Evolutionary conservation across 441 rosid species (phyloP).

Genomic region (Euphorbia schlechtendalii): DNA sequence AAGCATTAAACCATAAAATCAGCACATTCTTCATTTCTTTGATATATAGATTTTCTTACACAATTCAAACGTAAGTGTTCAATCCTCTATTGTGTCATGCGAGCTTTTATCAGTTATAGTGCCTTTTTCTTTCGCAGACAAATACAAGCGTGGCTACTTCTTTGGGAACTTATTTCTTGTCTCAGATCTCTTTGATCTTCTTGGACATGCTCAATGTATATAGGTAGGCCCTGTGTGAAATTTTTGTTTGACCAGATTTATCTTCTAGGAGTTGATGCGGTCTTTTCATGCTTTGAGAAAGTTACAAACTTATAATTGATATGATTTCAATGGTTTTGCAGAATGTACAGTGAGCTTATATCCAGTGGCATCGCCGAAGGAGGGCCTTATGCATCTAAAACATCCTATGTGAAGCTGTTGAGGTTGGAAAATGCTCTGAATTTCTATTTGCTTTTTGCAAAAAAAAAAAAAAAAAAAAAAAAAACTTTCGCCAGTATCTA

Average conservation of each 20-base stretch:
- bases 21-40: background rate
- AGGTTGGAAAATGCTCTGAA: slow-evolving; percentile 41
- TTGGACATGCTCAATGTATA: slow-evolving; percentile 99
- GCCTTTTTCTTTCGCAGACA: slow-evolving; percentile 72
- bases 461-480: too few relatives aligned
- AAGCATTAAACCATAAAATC: background rate
- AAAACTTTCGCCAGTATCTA: too few relatives aligned
- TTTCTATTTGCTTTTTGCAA: background rate
- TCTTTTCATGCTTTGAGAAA: background rate
- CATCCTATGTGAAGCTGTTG: slow-evolving; percentile 90
- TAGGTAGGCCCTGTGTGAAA: slow-evolving; percentile 46
- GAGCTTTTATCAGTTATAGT: background rate
- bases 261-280: background rate
- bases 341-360: slow-evolving; percentile 99
- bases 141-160: slow-evolving; percentile 98
- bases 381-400: slow-evolving; percentile 88
- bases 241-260: background rate
- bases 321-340: slow-evolving; percentile 28
- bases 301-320: background rate
- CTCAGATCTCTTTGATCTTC: slow-evolving; percentile 89
- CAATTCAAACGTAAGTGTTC: background rate
- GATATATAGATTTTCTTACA: background rate
- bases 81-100: background rate
- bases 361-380: slow-evolving; percentile 91
- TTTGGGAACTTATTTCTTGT: slow-evolving; percentile 82